These are phyloP conservation scores for Aphelidium insulamus DNA, from an alignment of 371 early-diverging fungal species.

Conservation along the genomic window DNA sequence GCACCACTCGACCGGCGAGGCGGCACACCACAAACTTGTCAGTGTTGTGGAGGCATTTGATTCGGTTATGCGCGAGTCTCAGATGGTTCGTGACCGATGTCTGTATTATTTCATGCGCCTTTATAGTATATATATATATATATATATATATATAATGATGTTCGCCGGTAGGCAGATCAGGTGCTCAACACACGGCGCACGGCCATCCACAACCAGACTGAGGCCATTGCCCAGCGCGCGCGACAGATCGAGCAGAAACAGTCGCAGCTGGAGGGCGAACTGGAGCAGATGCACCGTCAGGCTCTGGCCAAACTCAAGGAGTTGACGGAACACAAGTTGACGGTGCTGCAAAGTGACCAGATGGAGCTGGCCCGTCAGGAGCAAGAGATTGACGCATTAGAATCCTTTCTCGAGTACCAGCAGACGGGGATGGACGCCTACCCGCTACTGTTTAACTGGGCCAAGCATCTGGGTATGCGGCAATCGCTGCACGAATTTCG, in stretches of 20 bases:
- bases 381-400: conserved; percentile 19
- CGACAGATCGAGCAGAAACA: conserved; percentile 19
- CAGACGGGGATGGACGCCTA: conserved; percentile 24
- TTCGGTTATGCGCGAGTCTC: conserved; percentile 18
- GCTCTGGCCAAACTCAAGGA: conserved; percentile 14
- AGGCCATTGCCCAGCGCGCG: conserved; percentile 13
- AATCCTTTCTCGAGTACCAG: conserved; percentile 20
- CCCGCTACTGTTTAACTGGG: conserved; percentile 21
- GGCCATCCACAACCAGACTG: conserved; percentile 18
- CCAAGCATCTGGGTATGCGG: conserved; percentile 16
- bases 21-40: conserved; percentile 23
- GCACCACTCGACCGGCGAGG: conserved; percentile 25
- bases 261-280: conserved; percentile 10
- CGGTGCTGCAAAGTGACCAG: conserved; percentile 21
- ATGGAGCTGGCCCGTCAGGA: conserved; percentile 20
- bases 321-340: conserved; percentile 13
- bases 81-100: conserved; percentile 5
- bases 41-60: conserved; percentile 21
- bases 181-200: conserved; percentile 13
- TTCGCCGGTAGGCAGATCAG: conserved; percentile 1
- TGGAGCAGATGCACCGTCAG: conserved; percentile 17
- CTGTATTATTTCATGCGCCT: neutral
- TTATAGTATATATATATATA: neutral
- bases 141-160: neutral
- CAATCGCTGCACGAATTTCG: conserved; percentile 21